These are phyloP conservation scores for Abrus precatorius DNA, from an alignment of 306 rosid species.

Conservation along the genomic window DNA sequence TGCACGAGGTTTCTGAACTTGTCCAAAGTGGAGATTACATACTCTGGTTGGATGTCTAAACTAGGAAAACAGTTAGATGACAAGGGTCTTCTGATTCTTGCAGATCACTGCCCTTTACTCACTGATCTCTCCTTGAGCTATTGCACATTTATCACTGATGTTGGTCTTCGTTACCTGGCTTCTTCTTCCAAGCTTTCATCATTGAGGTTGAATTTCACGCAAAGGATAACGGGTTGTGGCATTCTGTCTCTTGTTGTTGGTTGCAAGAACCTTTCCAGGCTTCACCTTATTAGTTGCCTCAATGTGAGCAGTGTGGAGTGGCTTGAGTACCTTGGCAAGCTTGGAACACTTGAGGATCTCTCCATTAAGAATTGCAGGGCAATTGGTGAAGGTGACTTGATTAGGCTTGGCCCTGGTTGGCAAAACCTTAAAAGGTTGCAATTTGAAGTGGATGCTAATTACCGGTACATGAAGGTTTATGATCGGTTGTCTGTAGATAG, in stretches of 20 bases:
- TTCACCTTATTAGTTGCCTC: constrained; percentile 87
- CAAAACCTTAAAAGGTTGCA: constrained; percentile 73
- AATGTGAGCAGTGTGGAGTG: constrained; percentile 78
- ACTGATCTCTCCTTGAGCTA: constrained; percentile 78
- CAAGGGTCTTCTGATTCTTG: constrained; percentile 76
- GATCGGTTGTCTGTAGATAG: constrained; percentile 83
- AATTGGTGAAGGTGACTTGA: constrained; percentile 68
- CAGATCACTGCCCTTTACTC: constrained; percentile 63
- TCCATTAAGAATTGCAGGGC: constrained; percentile 66
- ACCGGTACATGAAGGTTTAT: constrained; percentile 88
- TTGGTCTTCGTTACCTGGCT: constrained; percentile 76
- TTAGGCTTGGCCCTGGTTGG: constrained; percentile 81
- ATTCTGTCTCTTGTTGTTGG: constrained; percentile 84
- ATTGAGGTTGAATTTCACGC: constrained; percentile 80
- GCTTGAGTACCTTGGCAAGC: constrained; percentile 71
- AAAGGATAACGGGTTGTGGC: constrained; percentile 86
- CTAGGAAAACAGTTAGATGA: constrained; percentile 91
- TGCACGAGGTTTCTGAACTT: constrained; percentile 76
- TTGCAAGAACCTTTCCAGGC: constrained; percentile 73
- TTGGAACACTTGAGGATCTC: constrained; percentile 62
- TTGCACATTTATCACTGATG: constrained; percentile 85
- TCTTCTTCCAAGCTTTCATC: constrained; percentile 73
- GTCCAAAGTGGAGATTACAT: constrained; percentile 74
- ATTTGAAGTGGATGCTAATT: constrained; percentile 88
- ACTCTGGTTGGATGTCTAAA: constrained; percentile 95